Conservation (phyloP, 768 basidiomycete genomes). For the Trametes meyenii region DNA sequence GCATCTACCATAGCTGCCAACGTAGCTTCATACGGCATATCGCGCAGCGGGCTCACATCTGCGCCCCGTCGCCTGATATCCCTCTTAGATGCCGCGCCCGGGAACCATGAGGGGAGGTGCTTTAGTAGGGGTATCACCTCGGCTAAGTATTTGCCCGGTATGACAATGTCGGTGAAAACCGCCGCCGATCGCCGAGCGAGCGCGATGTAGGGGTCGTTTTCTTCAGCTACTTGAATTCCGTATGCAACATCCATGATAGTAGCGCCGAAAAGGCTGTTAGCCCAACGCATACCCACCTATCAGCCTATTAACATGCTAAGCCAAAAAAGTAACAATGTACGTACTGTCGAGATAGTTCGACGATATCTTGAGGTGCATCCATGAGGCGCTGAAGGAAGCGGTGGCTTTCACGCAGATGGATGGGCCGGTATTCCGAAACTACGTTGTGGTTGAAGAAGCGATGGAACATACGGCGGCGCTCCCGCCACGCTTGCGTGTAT, state of each 20-base stretch:
- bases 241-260: slow-evolving; percentile 22
- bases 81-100: slow-evolving; percentile 30
- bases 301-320: not conserved
- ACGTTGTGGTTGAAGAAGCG: not conserved
- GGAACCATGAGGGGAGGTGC: slow-evolving; percentile 29
- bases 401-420: not conserved
- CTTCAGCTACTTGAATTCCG: not conserved
- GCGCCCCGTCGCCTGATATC: slow-evolving; percentile 27
- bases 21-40: not conserved
- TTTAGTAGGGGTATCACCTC: slow-evolving; percentile 6
- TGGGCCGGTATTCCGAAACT: not conserved
- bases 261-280: slow-evolving; percentile 15
- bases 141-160: slow-evolving; percentile 4
- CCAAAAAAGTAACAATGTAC: too few species aligned
- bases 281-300: too few species aligned
- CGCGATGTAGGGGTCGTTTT: not conserved
- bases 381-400: slow-evolving; percentile 1
- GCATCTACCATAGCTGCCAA: not conserved
- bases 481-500: slow-evolving; percentile 1
- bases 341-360: slow-evolving; percentile 2
- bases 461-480: slow-evolving; percentile 8
- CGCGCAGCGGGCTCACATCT: not conserved
- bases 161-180: not conserved
- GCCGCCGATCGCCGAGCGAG: not conserved
- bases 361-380: not conserved